Conservation (phyloP, 2,329 filamentous ascomycete genomes). For the Exophiala viscosa region DNA sequence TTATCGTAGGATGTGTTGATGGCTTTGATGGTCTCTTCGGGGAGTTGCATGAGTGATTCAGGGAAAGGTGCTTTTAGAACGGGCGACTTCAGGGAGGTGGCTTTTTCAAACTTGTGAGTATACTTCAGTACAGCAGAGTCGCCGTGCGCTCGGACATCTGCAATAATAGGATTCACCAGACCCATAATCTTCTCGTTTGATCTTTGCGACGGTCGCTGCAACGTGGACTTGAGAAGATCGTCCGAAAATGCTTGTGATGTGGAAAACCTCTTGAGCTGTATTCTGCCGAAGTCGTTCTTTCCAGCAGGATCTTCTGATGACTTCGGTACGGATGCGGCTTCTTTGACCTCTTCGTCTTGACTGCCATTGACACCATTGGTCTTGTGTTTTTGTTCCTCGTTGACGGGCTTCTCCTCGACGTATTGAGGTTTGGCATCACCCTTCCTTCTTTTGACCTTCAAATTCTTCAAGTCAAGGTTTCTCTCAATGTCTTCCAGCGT, state of each 20-base stretch:
- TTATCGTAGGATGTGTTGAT: conserved; percentile 94
- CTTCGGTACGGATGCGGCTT: conserved; percentile 52
- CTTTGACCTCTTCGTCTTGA: conserved; percentile 34
- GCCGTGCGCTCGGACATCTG: conserved; percentile 76
- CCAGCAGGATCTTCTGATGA: conserved; percentile 50
- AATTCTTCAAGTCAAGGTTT: conserved; percentile 87
- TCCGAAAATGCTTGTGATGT: conserved; percentile 47
- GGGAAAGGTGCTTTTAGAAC: conserved; percentile 89
- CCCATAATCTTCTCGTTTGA: conserved; percentile 91
- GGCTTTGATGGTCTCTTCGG: conserved; percentile 79
- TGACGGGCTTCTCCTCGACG: conserved; percentile 61
- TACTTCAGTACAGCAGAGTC: conserved; percentile 87
- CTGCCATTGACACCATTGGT: conserved; percentile 16
- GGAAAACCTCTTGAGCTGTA: conserved; percentile 76
- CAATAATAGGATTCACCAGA: conserved; percentile 87
- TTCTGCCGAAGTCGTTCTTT: conserved; percentile 52
- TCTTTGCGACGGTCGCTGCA: conserved; percentile 87
- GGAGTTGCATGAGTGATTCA: conserved; percentile 75
- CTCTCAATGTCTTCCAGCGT: conserved; percentile 83
- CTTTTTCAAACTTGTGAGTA: conserved; percentile 97
- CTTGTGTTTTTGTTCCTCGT: conserved; percentile 34
- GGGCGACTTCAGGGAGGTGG: conserved; percentile 81
- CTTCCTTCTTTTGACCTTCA: conserved; percentile 89
- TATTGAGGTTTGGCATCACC: conserved; percentile 94
- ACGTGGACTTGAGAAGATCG: conserved; percentile 65